These are phyloP conservation scores for Xanthoconium purpureum DNA, from an alignment of 768 basidiomycete species.

Conservation along the genomic window DNA sequence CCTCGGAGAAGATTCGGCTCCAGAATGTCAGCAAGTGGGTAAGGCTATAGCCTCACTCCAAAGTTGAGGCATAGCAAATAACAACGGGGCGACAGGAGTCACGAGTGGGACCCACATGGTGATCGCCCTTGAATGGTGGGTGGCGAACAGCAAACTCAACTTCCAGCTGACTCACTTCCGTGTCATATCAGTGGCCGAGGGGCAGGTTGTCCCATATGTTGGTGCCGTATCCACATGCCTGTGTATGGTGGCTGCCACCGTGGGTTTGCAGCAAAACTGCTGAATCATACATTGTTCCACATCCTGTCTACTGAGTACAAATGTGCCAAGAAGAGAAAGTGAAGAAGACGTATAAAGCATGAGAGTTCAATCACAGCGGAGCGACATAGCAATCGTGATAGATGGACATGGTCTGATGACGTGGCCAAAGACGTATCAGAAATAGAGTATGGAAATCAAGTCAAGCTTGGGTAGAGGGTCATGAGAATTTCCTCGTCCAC, in stretches of 20 bases:
- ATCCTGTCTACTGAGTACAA: constrained; percentile 24
- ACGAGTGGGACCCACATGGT: neutral
- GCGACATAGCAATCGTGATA: constrained; percentile 11
- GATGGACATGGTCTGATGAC: constrained; percentile 4
- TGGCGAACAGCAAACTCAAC: neutral
- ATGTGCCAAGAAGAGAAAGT: constrained; percentile 22
- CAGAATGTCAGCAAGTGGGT: neutral
- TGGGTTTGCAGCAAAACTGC: neutral
- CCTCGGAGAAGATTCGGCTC: neutral
- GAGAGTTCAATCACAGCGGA: constrained; percentile 3
- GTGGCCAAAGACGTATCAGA: constrained; percentile 11
- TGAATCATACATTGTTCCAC: constrained; percentile 21
- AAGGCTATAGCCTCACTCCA: neutral
- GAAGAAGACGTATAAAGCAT: constrained; percentile 1
- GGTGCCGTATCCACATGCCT: too few relatives aligned
- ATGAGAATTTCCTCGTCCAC: constrained; percentile 70
- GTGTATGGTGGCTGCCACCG: neutral
- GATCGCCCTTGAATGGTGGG: neutral
- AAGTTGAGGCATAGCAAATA: neutral
- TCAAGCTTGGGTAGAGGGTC: constrained; percentile 43
- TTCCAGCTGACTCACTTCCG: neutral
- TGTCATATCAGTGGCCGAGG: neutral
- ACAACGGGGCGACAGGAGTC: neutral
- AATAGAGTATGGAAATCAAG: constrained; percentile 20
- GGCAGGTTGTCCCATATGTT: neutral